These are phyloP conservation scores for Clarireedia monteithiana DNA, from an alignment of 2,329 filamentous ascomycete genomes.

Conservation along the genomic window DNA sequence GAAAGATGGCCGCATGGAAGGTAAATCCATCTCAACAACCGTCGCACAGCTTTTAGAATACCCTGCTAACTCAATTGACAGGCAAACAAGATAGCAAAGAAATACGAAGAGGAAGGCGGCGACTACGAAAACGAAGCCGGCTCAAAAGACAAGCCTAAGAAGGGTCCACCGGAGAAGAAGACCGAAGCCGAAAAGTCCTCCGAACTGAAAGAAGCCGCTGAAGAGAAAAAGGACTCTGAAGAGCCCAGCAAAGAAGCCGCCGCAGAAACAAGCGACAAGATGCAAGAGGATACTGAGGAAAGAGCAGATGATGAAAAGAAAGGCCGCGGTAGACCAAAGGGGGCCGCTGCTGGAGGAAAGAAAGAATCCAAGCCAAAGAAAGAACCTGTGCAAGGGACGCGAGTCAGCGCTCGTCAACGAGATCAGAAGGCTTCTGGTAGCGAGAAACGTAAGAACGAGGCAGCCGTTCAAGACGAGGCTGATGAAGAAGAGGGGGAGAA, in stretches of 20 bases:
- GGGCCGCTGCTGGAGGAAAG: neutral
- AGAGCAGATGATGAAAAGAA: neutral
- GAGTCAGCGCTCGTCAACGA: neutral
- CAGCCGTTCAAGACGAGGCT: neutral
- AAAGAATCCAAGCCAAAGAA: neutral
- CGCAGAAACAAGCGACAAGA: neutral
- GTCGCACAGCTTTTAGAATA: neutral
- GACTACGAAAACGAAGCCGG: slow-evolving; percentile 35
- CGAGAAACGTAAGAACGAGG: slow-evolving; percentile 5
- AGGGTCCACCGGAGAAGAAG: slow-evolving; percentile 34
- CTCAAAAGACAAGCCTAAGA: slow-evolving; percentile 37
- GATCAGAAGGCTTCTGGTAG: neutral
- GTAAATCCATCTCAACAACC: slow-evolving; percentile 14
- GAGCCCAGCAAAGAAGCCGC: slow-evolving; percentile 18
- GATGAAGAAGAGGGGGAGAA: neutral
- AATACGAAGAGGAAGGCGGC: slow-evolving; percentile 34
- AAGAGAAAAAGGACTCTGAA: slow-evolving; percentile 8
- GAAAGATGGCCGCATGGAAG: slow-evolving; percentile 41
- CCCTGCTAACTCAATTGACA: slow-evolving; percentile 12
- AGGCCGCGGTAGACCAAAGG: neutral
- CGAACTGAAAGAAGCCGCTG: slow-evolving; percentile 5
- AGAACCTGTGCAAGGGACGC: neutral
- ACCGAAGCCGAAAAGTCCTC: slow-evolving; percentile 13
- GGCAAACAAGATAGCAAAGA: slow-evolving; percentile 35
- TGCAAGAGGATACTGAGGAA: neutral